These are phyloP conservation scores for Wickerhamomyces chaumierensis DNA, from an alignment of 805 yeast species.

Conservation along the genomic window DNA sequence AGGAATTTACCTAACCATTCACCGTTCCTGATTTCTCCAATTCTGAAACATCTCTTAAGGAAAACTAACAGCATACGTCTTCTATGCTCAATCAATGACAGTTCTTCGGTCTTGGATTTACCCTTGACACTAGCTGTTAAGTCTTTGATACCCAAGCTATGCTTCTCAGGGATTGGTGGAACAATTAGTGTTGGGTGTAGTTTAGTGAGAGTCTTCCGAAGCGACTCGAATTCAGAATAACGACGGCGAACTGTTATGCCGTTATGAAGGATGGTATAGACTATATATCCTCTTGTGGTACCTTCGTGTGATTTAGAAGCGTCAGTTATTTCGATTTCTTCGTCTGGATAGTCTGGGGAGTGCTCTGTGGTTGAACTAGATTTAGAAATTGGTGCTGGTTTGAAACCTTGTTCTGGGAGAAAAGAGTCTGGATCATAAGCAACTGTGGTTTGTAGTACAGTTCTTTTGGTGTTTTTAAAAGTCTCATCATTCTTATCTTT, in stretches of 20 bases:
- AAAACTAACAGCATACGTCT: conserved; percentile 72
- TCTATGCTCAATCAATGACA: conserved; percentile 50
- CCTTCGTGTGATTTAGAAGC: conserved; percentile 85
- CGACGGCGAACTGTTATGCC: conserved; percentile 64
- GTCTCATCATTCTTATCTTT: not conserved
- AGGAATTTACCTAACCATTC: conserved; percentile 66
- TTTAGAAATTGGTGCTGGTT: conserved; percentile 13
- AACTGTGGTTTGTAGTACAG: not conserved
- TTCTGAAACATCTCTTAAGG: conserved; percentile 62
- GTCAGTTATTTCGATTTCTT: conserved; percentile 43
- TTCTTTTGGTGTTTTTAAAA: not conserved
- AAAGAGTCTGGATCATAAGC: conserved; percentile 14
- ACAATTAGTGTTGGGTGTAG: conserved; percentile 72
- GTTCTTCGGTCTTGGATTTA: conserved; percentile 30
- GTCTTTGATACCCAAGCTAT: conserved; percentile 23
- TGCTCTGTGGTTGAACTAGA: no score
- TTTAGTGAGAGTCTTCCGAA: conserved; percentile 59
- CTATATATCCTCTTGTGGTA: conserved; percentile 62
- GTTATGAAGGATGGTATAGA: conserved; percentile 66
- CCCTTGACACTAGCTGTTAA: conserved; percentile 32
- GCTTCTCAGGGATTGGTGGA: conserved; percentile 92
- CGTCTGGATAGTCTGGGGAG: conserved; percentile 11
- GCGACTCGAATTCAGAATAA: conserved; percentile 84
- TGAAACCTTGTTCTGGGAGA: conserved; percentile 18
- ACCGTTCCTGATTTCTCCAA: conserved; percentile 45